Percentiles rank a stretch among this genome's conserved stretches.
phyloP scores from a whole-genome alignment of 495 filamentous ascomycete species.

The Neurospora pannonica region DNA sequence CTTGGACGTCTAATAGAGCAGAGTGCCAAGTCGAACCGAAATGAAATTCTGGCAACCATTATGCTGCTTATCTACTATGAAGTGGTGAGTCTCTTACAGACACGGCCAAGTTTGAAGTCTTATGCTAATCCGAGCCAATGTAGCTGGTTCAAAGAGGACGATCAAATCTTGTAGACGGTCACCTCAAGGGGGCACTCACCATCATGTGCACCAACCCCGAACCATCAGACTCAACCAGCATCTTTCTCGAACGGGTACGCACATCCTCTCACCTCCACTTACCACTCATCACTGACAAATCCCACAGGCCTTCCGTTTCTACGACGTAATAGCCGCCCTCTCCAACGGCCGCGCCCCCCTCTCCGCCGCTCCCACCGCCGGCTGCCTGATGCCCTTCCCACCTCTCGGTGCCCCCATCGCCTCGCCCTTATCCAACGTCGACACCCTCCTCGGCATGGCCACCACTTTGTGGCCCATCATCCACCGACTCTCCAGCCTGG shows the following conservation, averaged over 20 bases:
- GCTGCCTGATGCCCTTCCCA: slow-evolving; percentile 33
- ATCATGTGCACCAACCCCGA: slow-evolving; percentile 43
- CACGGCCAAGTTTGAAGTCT: background rate
- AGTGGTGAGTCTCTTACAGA: slow-evolving; percentile 35
- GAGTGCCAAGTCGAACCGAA: slow-evolving; percentile 37
- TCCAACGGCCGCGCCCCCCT: slow-evolving; percentile 52
- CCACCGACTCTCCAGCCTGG: slow-evolving; percentile 48
- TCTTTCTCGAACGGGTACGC: slow-evolving; percentile 50
- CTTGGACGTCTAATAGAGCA: slow-evolving; percentile 48
- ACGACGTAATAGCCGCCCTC: slow-evolving; percentile 54
- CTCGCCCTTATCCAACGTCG: slow-evolving; percentile 40
- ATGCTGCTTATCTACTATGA: slow-evolving; percentile 58
- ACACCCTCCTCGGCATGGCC: slow-evolving; percentile 53
- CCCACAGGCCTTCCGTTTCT: slow-evolving; percentile 50
- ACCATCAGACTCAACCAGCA: slow-evolving; percentile 39
- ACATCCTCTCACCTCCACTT: background rate
- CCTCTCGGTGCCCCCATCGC: slow-evolving; percentile 35
- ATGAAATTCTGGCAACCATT: slow-evolving; percentile 51
- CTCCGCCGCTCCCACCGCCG: slow-evolving; percentile 38
- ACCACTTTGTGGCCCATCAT: slow-evolving; percentile 56
- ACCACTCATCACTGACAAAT: background rate
- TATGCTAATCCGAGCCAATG: background rate
- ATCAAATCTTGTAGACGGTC: slow-evolving; percentile 48
- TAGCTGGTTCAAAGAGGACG: slow-evolving; percentile 51
- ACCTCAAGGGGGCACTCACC: slow-evolving; percentile 50